Conservation (phyloP, 116 monocot genomes). For the Papilionanthe hybrid region DNA sequence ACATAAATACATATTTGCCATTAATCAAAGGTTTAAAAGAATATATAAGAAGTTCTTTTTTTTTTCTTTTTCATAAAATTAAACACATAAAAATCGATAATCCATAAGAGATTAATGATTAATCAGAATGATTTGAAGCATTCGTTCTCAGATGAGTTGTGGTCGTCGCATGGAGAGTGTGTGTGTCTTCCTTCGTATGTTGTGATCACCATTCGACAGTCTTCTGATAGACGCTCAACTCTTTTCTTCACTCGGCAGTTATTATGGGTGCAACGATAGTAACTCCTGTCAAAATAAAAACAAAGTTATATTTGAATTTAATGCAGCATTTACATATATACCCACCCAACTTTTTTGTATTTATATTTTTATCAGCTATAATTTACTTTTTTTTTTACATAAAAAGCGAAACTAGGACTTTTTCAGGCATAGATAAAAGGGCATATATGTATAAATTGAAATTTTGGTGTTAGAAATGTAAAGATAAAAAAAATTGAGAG, state of each 20-base stretch:
- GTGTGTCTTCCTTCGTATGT: slow-evolving; percentile 80
- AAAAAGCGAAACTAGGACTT: too few species aligned
- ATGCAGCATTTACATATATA: too few species aligned
- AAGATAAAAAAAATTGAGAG: too few species aligned
- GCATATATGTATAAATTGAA: too few species aligned
- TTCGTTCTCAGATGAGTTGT: slow-evolving; percentile 50
- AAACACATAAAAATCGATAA: neutral
- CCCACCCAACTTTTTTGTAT: too few species aligned
- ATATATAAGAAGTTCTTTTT: neutral
- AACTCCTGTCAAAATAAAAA: slow-evolving; percentile 37
- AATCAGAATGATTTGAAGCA: slow-evolving; percentile 35
- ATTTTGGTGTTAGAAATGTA: too few species aligned
- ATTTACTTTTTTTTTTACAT: too few species aligned
- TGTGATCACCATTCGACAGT: slow-evolving; percentile 77
- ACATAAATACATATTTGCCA: neutral
- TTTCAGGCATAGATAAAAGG: too few species aligned
- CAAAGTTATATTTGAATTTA: too few species aligned
- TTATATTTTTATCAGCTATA: too few species aligned
- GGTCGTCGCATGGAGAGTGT: slow-evolving; percentile 56
- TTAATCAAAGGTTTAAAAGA: neutral
- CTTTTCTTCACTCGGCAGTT: slow-evolving; percentile 79
- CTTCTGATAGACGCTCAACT: slow-evolving; percentile 65
- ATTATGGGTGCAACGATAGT: slow-evolving; percentile 64
- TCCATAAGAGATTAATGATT: neutral
- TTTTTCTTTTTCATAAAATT: neutral